phyloP scores from a whole-genome alignment of 2,329 filamentous ascomycete species.

The Ceratocystis cubensis region DNA sequence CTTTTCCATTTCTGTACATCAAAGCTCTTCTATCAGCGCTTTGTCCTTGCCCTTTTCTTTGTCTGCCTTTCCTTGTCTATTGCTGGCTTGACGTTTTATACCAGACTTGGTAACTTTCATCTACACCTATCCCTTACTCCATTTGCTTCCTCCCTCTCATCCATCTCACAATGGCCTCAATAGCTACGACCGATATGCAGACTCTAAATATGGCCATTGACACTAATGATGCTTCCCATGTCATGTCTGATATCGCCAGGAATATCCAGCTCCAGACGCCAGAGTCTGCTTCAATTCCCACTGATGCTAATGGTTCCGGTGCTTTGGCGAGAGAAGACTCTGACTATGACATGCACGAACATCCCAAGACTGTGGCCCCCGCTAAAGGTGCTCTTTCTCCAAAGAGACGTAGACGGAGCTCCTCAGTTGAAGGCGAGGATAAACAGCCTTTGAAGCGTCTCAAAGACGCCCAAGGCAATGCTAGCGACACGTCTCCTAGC shows the following conservation, averaged over 20 bases:
- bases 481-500: slow-evolving; percentile 33
- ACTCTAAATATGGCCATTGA: neutral
- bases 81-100: neutral
- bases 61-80: neutral
- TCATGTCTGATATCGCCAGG: neutral
- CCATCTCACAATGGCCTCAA: neutral
- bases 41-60: neutral
- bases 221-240: neutral
- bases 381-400: neutral
- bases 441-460: slow-evolving; percentile 11
- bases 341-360: neutral
- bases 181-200: neutral
- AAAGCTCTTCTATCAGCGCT: neutral
- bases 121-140: neutral
- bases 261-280: neutral
- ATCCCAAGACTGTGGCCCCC: neutral
- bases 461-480: slow-evolving; percentile 28
- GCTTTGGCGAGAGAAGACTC: neutral
- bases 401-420: slow-evolving; percentile 14
- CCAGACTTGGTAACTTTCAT: neutral
- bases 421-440: neutral
- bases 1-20: neutral
- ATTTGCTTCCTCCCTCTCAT: neutral
- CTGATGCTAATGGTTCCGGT: neutral
- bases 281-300: neutral